A percentile compares a stretch with the other conserved stretches of the same genome.
Evolutionary conservation across 148 eudicot species (phyloP).

Genomic region (Rhododendron henanense): DNA sequence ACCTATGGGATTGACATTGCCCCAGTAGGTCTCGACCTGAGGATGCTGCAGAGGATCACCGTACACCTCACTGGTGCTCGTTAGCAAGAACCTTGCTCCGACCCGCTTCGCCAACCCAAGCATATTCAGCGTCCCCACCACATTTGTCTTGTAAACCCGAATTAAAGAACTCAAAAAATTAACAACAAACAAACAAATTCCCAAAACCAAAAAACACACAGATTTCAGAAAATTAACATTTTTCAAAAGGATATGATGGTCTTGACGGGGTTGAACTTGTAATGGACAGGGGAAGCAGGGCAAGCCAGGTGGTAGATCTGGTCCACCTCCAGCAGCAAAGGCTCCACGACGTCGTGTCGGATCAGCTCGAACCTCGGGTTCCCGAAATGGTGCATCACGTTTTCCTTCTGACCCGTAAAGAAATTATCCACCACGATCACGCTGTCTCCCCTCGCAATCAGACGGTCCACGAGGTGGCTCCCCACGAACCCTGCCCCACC

Average conservation of each 20-base stretch:
- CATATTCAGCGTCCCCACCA: conserved; percentile 97
- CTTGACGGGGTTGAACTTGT: conserved; percentile 36
- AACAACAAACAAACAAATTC: background rate
- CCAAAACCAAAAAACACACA: background rate
- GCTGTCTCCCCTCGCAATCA: conserved; percentile 61
- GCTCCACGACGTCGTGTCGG: conserved; percentile 75
- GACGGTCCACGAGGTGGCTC: conserved; percentile 56
- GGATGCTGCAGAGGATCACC: conserved; percentile 76
- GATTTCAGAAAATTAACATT: background rate
- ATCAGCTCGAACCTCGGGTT: conserved; percentile 72
- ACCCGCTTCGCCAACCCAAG: conserved; percentile 91
- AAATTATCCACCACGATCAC: conserved; percentile 71
- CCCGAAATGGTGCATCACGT: conserved; percentile 66
- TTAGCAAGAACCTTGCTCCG: conserved; percentile 86
- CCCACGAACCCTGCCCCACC: conserved; percentile 76
- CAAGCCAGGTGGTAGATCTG: conserved; percentile 58
- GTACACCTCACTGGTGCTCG: conserved; percentile 99
- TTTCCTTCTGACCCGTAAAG: conserved; percentile 66
- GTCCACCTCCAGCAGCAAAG: conserved; percentile 58
- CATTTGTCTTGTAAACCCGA: conserved; percentile 72
- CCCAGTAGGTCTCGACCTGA: conserved; percentile 82
- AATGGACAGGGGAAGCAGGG: conserved; percentile 42
- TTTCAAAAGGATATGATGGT: conserved; percentile 56
- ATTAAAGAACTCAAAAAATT: background rate
- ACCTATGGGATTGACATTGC: conserved; percentile 76